phyloP scores from a whole-genome alignment of 176 grass and related monocot species.

The Carex kokanica region DNA sequence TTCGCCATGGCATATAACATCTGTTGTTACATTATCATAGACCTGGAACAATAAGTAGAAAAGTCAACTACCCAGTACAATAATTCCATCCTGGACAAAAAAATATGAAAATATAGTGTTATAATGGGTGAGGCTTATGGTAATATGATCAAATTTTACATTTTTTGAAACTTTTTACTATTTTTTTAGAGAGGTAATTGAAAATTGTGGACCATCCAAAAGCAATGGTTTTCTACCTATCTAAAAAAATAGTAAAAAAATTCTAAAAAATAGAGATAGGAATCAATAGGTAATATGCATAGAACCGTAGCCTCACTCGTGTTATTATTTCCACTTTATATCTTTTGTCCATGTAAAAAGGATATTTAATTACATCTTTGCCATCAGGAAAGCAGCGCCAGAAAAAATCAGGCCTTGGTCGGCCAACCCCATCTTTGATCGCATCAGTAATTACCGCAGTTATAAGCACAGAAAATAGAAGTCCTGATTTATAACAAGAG shows the following conservation, averaged over 20 bases:
- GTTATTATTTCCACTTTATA: background rate
- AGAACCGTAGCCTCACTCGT: no score
- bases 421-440: slow-evolving; percentile 89
- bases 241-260: no score
- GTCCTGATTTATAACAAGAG: slow-evolving; percentile 40
- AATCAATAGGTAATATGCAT: no score
- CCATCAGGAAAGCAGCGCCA: slow-evolving; percentile 99
- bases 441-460: slow-evolving; percentile 94
- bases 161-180: no score
- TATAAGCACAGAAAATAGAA: slow-evolving; percentile 92
- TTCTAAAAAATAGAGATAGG: no score
- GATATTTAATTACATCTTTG: slow-evolving; percentile 50
- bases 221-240: no score
- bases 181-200: no score
- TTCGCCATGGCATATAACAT: slow-evolving; percentile 74
- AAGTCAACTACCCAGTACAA: background rate
- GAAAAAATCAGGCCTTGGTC: slow-evolving; percentile 94
- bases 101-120: slow-evolving; percentile 1
- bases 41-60: slow-evolving; percentile 35
- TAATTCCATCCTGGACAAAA: background rate
- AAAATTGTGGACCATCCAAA: no score
- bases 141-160: no score
- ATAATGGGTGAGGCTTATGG: no score
- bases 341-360: background rate
- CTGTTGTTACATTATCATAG: slow-evolving; percentile 70